Evolutionary conservation across 2,329 filamentous ascomycete genomes (phyloP).

Genomic region (Calonectria fujianensis): DNA sequence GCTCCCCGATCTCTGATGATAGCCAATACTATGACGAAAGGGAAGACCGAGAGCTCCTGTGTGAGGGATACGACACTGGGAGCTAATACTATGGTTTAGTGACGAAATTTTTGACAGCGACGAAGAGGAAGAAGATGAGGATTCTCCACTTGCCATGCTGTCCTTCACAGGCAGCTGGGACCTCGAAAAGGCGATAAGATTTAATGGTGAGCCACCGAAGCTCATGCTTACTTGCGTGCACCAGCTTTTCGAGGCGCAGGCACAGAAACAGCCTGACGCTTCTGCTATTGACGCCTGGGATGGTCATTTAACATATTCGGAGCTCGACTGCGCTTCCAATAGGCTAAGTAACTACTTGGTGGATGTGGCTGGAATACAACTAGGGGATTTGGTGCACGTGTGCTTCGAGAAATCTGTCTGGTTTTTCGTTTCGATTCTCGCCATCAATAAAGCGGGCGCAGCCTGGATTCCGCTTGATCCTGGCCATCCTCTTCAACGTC

Average conservation of each 20-base stretch:
- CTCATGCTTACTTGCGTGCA: constrained; percentile 43
- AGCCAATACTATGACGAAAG: constrained; percentile 34
- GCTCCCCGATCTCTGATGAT: constrained; percentile 33
- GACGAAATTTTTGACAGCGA: constrained; percentile 31
- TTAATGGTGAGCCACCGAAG: constrained; percentile 12
- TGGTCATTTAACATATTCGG: constrained; percentile 36
- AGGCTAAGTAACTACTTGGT: constrained; percentile 35
- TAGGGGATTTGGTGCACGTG: constrained; percentile 30
- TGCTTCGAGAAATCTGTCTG: constrained; percentile 37
- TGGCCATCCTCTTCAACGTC: constrained; percentile 9
- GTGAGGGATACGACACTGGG: not conserved
- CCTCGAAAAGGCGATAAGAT: constrained; percentile 14
- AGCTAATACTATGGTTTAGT: constrained; percentile 21
- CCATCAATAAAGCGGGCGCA: constrained; percentile 19
- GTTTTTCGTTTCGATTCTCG: constrained; percentile 25
- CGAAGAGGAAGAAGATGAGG: constrained; percentile 24
- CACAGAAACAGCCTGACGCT: constrained; percentile 29
- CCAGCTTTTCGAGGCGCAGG: constrained; percentile 11
- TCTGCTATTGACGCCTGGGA: constrained; percentile 54
- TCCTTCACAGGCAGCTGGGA: constrained; percentile 26
- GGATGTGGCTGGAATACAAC: constrained; percentile 21
- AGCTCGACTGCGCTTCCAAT: constrained; percentile 38
- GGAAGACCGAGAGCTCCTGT: not conserved
- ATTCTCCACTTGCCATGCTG: constrained; percentile 9
- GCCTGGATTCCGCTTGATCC: constrained; percentile 20